Percentiles rank a stretch among this genome's conserved stretches.
Evolutionary conservation across 495 filamentous ascomycete genomes (phyloP).

Genomic region (Cercophora sp.): DNA sequence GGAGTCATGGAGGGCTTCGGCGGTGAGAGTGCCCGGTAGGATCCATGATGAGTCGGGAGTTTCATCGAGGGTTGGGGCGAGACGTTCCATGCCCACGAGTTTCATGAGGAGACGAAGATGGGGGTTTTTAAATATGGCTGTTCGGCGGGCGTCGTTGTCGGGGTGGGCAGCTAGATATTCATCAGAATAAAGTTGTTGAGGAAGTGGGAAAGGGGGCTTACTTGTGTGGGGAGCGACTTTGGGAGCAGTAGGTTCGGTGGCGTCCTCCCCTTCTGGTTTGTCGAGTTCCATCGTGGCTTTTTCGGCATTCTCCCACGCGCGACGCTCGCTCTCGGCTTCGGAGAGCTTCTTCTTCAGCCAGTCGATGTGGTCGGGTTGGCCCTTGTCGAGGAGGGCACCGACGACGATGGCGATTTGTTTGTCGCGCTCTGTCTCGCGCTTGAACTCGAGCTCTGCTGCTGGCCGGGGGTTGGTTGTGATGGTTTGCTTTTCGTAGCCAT

Average conservation of each 20-base stretch:
- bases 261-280: constrained; percentile 22
- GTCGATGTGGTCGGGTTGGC: constrained; percentile 65
- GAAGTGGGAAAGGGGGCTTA: constrained; percentile 24
- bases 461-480: constrained; percentile 52
- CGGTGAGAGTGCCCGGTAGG: constrained; percentile 62
- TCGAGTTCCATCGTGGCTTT: constrained; percentile 44
- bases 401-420: constrained; percentile 76
- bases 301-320: constrained; percentile 72
- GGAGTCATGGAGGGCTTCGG: constrained; percentile 58
- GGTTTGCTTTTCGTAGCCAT: constrained; percentile 82
- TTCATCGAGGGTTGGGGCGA: constrained; percentile 63
- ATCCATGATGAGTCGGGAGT: constrained; percentile 71
- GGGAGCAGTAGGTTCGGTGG: constrained; percentile 34
- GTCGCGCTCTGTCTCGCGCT: constrained; percentile 57
- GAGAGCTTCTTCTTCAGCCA: constrained; percentile 74
- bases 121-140: constrained; percentile 83
- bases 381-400: constrained; percentile 69
- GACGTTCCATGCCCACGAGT: constrained; percentile 64
- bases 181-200: neutral
- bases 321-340: constrained; percentile 67
- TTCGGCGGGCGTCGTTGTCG: constrained; percentile 62
- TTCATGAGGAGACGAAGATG: constrained; percentile 84
- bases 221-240: constrained; percentile 40
- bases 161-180: constrained; percentile 56
- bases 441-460: constrained; percentile 75